A percentile compares a stretch with the other conserved stretches of the same genome.
phyloP scores from a whole-genome alignment of 108 stramenopile genomes.

The Cylindrotheca closterium region DNA sequence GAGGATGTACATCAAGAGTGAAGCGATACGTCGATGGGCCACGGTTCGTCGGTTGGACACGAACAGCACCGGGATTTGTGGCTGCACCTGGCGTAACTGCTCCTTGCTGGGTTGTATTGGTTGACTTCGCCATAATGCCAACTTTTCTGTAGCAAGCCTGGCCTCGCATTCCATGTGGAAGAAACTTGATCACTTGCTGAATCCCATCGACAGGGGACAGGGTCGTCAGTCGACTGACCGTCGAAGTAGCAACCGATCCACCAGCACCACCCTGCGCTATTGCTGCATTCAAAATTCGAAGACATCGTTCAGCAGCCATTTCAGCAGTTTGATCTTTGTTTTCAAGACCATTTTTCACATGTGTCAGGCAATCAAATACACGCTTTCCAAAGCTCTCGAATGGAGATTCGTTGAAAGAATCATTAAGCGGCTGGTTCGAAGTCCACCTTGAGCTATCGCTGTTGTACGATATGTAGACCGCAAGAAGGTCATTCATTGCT shows the following conservation, averaged over 20 bases:
- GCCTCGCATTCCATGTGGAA: constrained; percentile 83
- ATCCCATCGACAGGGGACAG: constrained; percentile 31
- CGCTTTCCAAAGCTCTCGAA: constrained; percentile 40
- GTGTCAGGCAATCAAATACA: constrained; percentile 66
- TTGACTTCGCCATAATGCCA: constrained; percentile 53
- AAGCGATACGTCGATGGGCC: constrained; percentile 45
- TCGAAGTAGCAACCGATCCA: constrained; percentile 55
- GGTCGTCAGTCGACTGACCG: constrained; percentile 40
- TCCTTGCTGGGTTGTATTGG: constrained; percentile 17
- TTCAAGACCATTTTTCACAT: constrained; percentile 64
- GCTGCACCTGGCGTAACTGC: constrained; percentile 10
- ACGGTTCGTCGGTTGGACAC: constrained; percentile 8
- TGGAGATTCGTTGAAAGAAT: constrained; percentile 26
- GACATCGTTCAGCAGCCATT: constrained; percentile 74
- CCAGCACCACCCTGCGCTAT: constrained; percentile 52
- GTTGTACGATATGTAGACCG: constrained; percentile 47
- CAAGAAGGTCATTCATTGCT: constrained; percentile 85
- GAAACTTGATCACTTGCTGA: constrained; percentile 32
- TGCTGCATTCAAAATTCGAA: constrained; percentile 82
- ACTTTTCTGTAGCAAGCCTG: constrained; percentile 64
- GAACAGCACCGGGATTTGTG: background rate
- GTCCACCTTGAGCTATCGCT: constrained; percentile 5
- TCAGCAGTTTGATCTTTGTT: constrained; percentile 44
- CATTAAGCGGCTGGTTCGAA: constrained; percentile 1
- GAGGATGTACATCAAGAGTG: constrained; percentile 76